Percentiles rank a stretch among this genome's conserved stretches.
phyloP scores from a whole-genome alignment of 2,329 filamentous ascomycete genomes.

The Xylariaceae sp. region DNA sequence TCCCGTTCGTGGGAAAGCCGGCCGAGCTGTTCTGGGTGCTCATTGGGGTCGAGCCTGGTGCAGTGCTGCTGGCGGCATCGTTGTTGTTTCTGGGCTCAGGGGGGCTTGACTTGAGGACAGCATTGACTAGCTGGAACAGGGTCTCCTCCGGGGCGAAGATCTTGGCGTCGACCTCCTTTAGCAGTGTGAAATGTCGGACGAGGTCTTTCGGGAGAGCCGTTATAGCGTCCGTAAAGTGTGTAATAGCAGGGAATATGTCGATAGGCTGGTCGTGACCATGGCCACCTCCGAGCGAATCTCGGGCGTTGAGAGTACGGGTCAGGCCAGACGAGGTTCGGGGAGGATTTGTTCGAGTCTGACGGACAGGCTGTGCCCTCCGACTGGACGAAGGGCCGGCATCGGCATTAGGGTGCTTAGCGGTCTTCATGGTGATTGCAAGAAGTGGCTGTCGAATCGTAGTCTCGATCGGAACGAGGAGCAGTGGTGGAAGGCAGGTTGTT shows the following conservation, averaged over 20 bases:
- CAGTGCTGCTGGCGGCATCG: conserved; percentile 47
- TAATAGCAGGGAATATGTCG: conserved; percentile 68
- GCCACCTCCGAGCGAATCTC: conserved; percentile 50
- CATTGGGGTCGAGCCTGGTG: conserved; percentile 50
- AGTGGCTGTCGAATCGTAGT: conserved; percentile 7
- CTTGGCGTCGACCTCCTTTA: conserved; percentile 98
- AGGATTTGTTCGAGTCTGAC: conserved; percentile 68
- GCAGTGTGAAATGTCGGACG: conserved; percentile 89
- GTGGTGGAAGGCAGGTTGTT: conserved; percentile 1
- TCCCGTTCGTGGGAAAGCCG: conserved; percentile 42
- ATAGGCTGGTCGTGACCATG: conserved; percentile 59
- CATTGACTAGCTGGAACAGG: conserved; percentile 74
- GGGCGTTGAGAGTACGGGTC: conserved; percentile 46
- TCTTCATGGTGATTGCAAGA: conserved; percentile 52
- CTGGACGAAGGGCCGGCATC: conserved; percentile 47
- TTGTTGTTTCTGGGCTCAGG: conserved; percentile 50
- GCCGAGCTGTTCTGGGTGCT: conserved; percentile 54
- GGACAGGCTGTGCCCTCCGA: conserved; percentile 65
- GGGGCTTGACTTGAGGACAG: conserved; percentile 57
- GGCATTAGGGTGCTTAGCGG: conserved; percentile 50
- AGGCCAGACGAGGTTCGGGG: conserved; percentile 55
- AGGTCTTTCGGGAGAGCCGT: conserved; percentile 92
- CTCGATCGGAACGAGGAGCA: conserved; percentile 8
- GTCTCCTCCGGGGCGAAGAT: conserved; percentile 85
- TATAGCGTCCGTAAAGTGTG: conserved; percentile 87